Evolutionary conservation across 345 rosid species (phyloP).

Genomic region (Eucalyptus pauciflora): DNA sequence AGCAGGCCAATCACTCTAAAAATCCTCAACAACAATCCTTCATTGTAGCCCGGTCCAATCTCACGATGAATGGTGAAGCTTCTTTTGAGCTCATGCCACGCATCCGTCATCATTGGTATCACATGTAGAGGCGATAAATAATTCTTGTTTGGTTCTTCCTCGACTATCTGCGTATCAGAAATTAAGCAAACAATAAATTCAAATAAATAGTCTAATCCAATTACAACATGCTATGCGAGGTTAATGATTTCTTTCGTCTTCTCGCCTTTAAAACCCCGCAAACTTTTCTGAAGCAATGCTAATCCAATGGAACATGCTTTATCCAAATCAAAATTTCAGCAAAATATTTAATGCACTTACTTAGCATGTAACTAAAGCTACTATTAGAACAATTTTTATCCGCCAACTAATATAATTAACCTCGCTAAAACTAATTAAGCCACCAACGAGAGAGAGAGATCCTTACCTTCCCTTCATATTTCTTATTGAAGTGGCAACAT

Average conservation of each 20-base stretch:
- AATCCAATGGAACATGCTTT: background rate
- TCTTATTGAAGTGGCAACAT: conserved; percentile 40
- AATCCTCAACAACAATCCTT: background rate
- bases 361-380: background rate
- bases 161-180: conserved; percentile 12
- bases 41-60: background rate
- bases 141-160: conserved; percentile 66
- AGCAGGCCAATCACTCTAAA: background rate
- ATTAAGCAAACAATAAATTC: background rate
- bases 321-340: background rate
- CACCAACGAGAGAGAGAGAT: background rate
- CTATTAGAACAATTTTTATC: background rate
- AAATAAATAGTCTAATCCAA: background rate
- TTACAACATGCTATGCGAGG: background rate
- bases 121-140: conserved; percentile 33
- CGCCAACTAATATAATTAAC: background rate
- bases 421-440: background rate
- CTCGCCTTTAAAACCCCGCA: background rate
- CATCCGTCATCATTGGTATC: conserved; percentile 30
- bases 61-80: conserved; percentile 8
- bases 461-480: background rate
- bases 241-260: background rate
- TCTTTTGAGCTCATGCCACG: conserved; percentile 51
- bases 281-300: background rate
- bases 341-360: background rate